Evolutionary conservation across 2,329 filamentous ascomycete species (phyloP), one percentile per base, ranked within the genome.

Genomic region (Colletotrichum chlorophyti): DNA sequence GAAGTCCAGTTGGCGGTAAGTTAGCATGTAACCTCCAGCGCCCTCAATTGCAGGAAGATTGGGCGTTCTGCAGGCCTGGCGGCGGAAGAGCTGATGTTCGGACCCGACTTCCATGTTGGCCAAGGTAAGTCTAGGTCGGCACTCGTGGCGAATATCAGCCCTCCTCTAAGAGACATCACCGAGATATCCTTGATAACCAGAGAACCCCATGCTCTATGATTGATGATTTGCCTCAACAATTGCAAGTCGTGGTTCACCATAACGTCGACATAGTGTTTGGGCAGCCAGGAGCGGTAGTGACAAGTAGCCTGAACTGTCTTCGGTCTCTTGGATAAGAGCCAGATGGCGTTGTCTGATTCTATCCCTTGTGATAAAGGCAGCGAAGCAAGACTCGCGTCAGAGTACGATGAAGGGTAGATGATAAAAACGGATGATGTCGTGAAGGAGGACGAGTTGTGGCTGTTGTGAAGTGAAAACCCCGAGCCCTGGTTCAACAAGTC

Each of bases 1-100:
- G 26, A 32, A 32, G 27, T 45, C 42, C 42, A 31, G 15, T 12
- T 45, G 26, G 42, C 27, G 42, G n/a, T 45, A 45, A 2, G 42
- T 45, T 2, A 45, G 42, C 26, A 17, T 32, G 15, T 45, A 45
- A 19, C 15, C 42, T 45, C 42, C 42, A 32, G 42, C 15, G n/a
- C 42, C 42, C 42, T 45, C 42, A 31, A 45, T 45, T 45, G 26
- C 42, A 21, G 42, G 26, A 45, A 45, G 42, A 31, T 45, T 45
- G 9, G 42, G 26, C 14, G 42, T 45, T 32, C 42, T 45, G 42
- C 12, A 10, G 15, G 26, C 42, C 14, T 45, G 26, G 12, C 26
- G 42, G 24, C 42, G 42, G 15, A 45, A 45, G 24, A 45, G 42
- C 42, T 45, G 42, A 32, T 45, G 42, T 31, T 31, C 42, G 8